phyloP scores from a whole-genome alignment of 176 grass and related monocot genomes.

The Stipa capillata region DNA sequence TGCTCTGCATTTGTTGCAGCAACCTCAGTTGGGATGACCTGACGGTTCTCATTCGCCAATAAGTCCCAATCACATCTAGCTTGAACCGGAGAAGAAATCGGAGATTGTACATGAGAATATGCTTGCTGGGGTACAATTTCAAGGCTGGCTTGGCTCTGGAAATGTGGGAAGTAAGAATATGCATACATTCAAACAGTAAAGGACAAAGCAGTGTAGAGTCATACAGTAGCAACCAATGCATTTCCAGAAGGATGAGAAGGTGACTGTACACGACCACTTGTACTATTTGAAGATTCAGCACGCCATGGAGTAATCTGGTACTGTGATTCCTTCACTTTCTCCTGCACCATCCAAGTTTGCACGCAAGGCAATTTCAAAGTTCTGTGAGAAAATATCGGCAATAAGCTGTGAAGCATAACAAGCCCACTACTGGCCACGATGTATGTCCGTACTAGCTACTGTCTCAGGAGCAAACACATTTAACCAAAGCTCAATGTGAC shows the following conservation, averaged over 20 bases:
- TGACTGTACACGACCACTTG: slow-evolving; percentile 49
- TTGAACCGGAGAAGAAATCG: slow-evolving; percentile 67
- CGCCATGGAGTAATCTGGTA: slow-evolving; percentile 84
- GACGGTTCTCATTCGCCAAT: slow-evolving; percentile 45
- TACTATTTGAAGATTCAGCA: slow-evolving; percentile 72
- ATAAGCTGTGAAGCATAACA: slow-evolving; percentile 15
- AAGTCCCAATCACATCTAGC: slow-evolving; percentile 61
- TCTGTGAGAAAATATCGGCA: slow-evolving; percentile 3
- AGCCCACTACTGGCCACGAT: not conserved
- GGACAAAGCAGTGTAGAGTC: not conserved
- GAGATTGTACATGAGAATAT: slow-evolving; percentile 64
- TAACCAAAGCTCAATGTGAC: not conserved
- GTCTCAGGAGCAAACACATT: not conserved
- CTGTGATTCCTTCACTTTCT: slow-evolving; percentile 95
- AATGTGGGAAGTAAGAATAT: slow-evolving; percentile 21
- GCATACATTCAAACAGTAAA: slow-evolving; percentile 2
- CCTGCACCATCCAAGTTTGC: slow-evolving; percentile 51
- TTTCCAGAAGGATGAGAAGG: slow-evolving; percentile 54
- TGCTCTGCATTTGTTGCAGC: slow-evolving; percentile 38
- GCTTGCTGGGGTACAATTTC: slow-evolving; percentile 80
- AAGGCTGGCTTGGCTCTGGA: slow-evolving; percentile 63
- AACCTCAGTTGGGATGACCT: slow-evolving; percentile 29
- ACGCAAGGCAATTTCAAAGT: slow-evolving; percentile 2
- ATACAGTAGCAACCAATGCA: slow-evolving; percentile 41
- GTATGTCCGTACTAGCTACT: not conserved